Base-by-base conservation (phyloP, 23 red algal genomes). In the Gracilaria domingensis region DNA sequence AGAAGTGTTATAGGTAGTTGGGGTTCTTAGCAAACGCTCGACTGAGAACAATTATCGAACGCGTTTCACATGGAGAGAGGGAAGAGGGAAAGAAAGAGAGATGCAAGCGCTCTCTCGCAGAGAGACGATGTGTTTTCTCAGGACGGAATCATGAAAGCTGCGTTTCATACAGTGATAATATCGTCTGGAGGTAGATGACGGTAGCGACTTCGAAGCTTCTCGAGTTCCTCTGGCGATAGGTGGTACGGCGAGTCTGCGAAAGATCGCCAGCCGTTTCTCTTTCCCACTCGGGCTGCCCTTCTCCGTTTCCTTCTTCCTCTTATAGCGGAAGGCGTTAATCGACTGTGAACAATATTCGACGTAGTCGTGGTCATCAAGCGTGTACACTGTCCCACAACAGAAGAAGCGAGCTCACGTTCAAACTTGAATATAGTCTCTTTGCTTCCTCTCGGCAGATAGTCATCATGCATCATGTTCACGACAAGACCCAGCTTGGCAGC, bases 111-210 rank as follows among this genome's bases (percentile, higher is more conserved):
- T n/a, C n/a, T n/a, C n/a, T n/a, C n/a, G n/a, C n/a, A n/a, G 42
- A 45, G 51, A 55, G 51, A 55, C 51, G 13, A 20, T 17, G 1
- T 2, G 6, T 16, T 14, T 55, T 18, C 1, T 55, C 14, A 18
- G 8, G 8, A 55, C 51, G 17, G 51, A 55, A 48, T 16, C 17
- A 14, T 55, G 8, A 79, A 2, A 8, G 26, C 16, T 8, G 39
- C 74, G 9, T 79, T 20, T 79, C 74, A 85, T 18, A 85, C 64
- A 2, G 32, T 29, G 59, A 85, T 85, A 26, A 85, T 69, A 42
- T 85, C 82, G 64, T 85, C 82, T 47, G 82, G 59, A 34, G 82
- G 59, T 42, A 85, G 59, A 51, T 85, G 82, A 25, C 61, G 56
- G 33, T 85, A 85, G 6, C 82, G 82, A 40, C 12, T 36, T 45